These are phyloP conservation scores for Borovskyia barvae DNA, from an alignment of 208 protist species.

Conservation along the genomic window DNA sequence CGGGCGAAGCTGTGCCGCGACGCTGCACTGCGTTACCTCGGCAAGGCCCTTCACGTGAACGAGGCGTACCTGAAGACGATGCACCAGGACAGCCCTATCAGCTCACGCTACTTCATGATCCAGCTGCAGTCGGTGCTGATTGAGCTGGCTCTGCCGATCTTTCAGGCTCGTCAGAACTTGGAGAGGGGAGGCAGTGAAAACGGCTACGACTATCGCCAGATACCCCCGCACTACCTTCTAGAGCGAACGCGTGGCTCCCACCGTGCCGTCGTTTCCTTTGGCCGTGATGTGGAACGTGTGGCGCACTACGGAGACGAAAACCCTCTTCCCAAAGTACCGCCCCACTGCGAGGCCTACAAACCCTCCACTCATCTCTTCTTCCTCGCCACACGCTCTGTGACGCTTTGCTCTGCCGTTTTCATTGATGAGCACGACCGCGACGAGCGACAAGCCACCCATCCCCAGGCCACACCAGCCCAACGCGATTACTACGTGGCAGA, in stretches of 20 bases:
- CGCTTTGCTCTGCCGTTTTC: conserved; percentile 42
- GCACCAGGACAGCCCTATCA: conserved; percentile 64
- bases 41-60: conserved; percentile 67
- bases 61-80: conserved; percentile 80
- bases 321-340: conserved; percentile 39
- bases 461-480: conserved; percentile 42
- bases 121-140: conserved; percentile 79
- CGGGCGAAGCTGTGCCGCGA: conserved; percentile 54
- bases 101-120: conserved; percentile 77
- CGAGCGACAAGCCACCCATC: conserved; percentile 46
- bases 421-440: conserved; percentile 67
- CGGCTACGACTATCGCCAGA: conserved; percentile 27
- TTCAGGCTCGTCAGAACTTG: conserved; percentile 17
- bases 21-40: conserved; percentile 66
- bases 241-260: conserved; percentile 27
- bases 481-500: conserved; percentile 45
- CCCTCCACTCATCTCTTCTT: conserved; percentile 81
- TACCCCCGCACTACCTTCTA: conserved; percentile 67
- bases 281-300: conserved; percentile 74
- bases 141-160: conserved; percentile 67
- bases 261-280: conserved; percentile 47
- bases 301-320: conserved; percentile 53
- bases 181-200: not conserved
- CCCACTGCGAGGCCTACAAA: conserved; percentile 47
- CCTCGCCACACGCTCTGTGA: conserved; percentile 58